phyloP scores from a whole-genome alignment of 2,329 filamentous ascomycete species.

The Paecilomyces variotii region DNA sequence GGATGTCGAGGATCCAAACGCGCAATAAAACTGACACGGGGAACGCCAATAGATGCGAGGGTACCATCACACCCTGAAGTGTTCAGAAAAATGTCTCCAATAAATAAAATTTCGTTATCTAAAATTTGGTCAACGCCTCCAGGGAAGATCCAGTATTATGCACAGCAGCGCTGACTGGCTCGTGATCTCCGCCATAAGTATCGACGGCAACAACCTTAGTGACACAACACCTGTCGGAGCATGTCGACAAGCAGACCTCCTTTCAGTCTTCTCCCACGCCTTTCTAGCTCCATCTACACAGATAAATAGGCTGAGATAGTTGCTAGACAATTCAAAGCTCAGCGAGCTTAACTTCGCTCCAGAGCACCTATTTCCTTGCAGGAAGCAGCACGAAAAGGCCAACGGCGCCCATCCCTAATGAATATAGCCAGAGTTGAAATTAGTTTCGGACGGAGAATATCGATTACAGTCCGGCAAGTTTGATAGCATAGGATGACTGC shows the following conservation, averaged over 20 bases:
- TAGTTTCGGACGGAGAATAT: conserved; percentile 16
- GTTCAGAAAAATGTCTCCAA: conserved; percentile 22
- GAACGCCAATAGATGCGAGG: conserved; percentile 26
- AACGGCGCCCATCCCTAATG: conserved; percentile 22
- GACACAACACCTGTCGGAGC: not conserved
- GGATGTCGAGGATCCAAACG: conserved; percentile 10
- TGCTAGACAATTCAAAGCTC: too few relatives aligned
- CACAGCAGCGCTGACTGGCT: conserved; percentile 18
- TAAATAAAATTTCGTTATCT: conserved; percentile 12
- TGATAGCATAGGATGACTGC: conserved; percentile 19
- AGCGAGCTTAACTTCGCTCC: too few relatives aligned
- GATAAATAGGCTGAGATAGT: too few relatives aligned
- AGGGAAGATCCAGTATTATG: conserved; percentile 13
- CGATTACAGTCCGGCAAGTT: conserved; percentile 21
- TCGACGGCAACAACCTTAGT: conserved; percentile 39
- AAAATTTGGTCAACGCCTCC: conserved; percentile 21
- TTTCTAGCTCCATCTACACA: too few relatives aligned
- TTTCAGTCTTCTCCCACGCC: too few relatives aligned
- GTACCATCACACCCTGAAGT: conserved; percentile 22
- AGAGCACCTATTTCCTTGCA: conserved; percentile 10
- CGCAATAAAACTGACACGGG: conserved; percentile 12
- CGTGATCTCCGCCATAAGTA: conserved; percentile 7
- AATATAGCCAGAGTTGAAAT: conserved; percentile 13
- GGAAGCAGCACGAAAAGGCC: conserved; percentile 14
- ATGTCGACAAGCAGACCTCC: too few relatives aligned